Base-by-base conservation (phyloP, 768 basidiomycete species). In the Hebeloma cylindrosporum region DNA sequence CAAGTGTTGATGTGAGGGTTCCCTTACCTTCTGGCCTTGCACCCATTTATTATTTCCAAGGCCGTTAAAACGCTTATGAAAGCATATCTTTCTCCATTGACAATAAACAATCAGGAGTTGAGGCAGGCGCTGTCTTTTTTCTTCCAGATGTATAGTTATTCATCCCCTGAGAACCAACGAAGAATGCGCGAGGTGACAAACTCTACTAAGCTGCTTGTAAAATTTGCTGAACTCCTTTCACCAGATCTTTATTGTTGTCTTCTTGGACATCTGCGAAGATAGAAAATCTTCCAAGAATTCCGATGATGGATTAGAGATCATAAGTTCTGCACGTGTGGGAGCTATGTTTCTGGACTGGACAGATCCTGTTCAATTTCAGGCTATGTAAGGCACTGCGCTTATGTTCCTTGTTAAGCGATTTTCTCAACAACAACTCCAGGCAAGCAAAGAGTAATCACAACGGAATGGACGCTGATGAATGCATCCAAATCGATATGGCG, bases 91-190 rank as follows among this genome's bases (percentile, higher is more conserved):
- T 88, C 87, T 0, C 89, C 90, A 1, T 78, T 84, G 42, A 95
- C 90, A 2, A 74, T 69, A 11, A 79, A 82, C 21, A 97, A 95
- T 56, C 85, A 89, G 48, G 79, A 85, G 43, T 71, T 97, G 13
- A 77, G 90, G 30, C 94, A 97, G 62, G 92, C 85, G 56, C 65
- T 96, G 28, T 77, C 84, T 3, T 88, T 86, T 61, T 95, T 95
- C 73, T 83, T 94, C 66, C 87, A 82, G 2, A 80, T 83, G 0
- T 96, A 86, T 59, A 88, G 88, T 62, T 90, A 83, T 64, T 89
- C 90, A n/a, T 83, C 85, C 0, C 62, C 77, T 4, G 54, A 55
- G 16, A 89, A 94, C 56, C 93, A 96, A 63, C 63, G 75, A 13
- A 64, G 77, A n/a, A 83, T 96, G 74, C 76, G 70, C 29, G 60